Base-by-base conservation (phyloP, 768 basidiomycete genomes). In the Rhodotorula sphaerocarpa region DNA sequence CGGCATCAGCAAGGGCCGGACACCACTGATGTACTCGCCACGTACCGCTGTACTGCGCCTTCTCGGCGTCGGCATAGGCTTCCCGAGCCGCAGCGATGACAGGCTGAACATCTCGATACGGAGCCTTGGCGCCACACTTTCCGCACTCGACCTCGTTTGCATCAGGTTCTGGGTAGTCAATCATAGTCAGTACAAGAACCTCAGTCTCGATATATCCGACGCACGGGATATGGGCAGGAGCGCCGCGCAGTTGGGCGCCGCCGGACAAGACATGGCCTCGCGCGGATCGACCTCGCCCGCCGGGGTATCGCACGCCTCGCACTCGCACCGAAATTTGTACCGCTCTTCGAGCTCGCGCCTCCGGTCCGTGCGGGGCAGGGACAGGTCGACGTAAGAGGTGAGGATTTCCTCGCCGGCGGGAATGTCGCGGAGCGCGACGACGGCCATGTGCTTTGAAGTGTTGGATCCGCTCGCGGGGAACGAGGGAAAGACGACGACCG, bases 321-420 rank as follows among this genome's bases (percentile, higher is more conserved):
- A 96, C 16, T 60, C 69, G 70, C 92, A 96, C 12, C 46, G 76
- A 70, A 96, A 96, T 67, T 81, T 80, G 75, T 96, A 95, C 1
- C 86, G 84, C 62, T 86, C 83, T 47, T 76, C 70, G 25, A 96
- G 78, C 1, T 80, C 77, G 36, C 75, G 73, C 63, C 82, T 84
- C 33, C 92, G 79, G 25, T 78, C 73, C 0, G 70, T 60, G 15
- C 75, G 76, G 0, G 90, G 86, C 4, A 87, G 77, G 0, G 89
- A 88, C 0, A 86, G 83, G 73, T 96, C 93, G 48, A 95, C 79
- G 68, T 96, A 96, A 14, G 87, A 79, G 0, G 86, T 90, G 41
- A 86, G 66, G 47, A 97, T 88, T 82, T 95, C 87, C 74, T 92
- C 85, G 11, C 79, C 83, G 0, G 79, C 73, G 3, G 67, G 53